Base-by-base conservation (phyloP, 176 grass and related monocot genomes). In the Carex myosuroides region DNA sequence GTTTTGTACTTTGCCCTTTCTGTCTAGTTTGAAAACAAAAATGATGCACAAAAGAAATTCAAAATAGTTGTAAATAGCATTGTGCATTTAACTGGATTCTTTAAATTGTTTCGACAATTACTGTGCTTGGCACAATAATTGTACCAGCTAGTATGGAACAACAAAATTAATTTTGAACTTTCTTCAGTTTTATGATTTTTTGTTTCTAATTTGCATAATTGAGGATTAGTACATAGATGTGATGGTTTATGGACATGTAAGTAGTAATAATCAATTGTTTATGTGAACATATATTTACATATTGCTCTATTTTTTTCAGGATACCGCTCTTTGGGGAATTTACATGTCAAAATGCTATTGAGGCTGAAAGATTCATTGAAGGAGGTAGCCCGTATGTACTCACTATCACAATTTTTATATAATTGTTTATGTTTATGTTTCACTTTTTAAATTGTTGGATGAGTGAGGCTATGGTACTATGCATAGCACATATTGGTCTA, bases 331-430 rank as follows among this genome's bases (percentile, higher is more conserved):
- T 85, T 79, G 95, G 92, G 64, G 95, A 98, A 98, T 98, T 98
- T 91, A 98, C 79, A 74, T 94, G 95, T 75, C 95, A 97, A 88
- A 97, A 97, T 94, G 95, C 92, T 88, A 84, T 97, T 88, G 85
- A 92, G 68, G 95, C 95, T 35, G 95, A 92, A 81, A 86, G 95
- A 82, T 97, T 97, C 76, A 97, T 97, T 88, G 92, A 97, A 97
- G 92, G 90, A 91, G 95, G 95, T 88, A 94, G 95, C 90, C 84
- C 92, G 92, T 97, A 97, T 84, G 92, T 97, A 94, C 92, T 84
- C 77, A 59, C 69, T 87, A 39, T 81, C 86, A 1, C 30, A 68
- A 58, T 88, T 85, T 82, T 85, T 63, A 22, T 80, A 66, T 67
- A 6, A 82, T 21, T 50, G 21, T 3, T 60, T 81, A 16, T 81